Conservation (phyloP, 805 yeast species). For the Candida nitratophila region DNA sequence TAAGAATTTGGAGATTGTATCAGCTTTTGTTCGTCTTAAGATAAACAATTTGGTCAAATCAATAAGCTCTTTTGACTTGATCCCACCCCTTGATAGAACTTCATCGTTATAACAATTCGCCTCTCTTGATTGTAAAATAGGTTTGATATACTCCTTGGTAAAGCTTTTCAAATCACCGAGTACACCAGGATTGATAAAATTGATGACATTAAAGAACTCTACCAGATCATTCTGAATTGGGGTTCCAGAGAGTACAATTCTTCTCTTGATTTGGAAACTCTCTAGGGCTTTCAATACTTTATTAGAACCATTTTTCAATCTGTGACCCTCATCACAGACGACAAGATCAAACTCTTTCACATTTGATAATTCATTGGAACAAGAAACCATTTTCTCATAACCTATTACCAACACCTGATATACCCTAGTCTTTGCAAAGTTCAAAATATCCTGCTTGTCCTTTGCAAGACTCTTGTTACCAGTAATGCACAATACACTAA, state of each 20-base stretch:
- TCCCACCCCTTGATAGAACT: constrained; percentile 50
- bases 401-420: constrained; percentile 83
- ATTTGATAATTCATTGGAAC: constrained; percentile 41
- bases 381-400: constrained; percentile 68
- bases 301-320: constrained; percentile 69
- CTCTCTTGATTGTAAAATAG: constrained; percentile 69
- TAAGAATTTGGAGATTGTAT: constrained; percentile 45
- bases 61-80: constrained; percentile 56
- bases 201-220: constrained; percentile 75
- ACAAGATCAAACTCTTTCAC: constrained; percentile 53
- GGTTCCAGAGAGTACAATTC: constrained; percentile 76
- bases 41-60: constrained; percentile 58
- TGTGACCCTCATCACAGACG: constrained; percentile 94
- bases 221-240: constrained; percentile 73
- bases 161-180: constrained; percentile 55
- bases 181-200: constrained; percentile 80
- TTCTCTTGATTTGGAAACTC: constrained; percentile 43
- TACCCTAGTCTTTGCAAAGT: constrained; percentile 60
- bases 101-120: constrained; percentile 45
- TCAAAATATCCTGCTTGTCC: constrained; percentile 50
- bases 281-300: constrained; percentile 63
- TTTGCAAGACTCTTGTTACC: constrained; percentile 40
- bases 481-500: constrained; percentile 60
- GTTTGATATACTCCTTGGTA: constrained; percentile 57
- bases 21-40: constrained; percentile 62